Evolutionary conservation across 2,329 filamentous ascomycete species (phyloP), one percentile per base, ranked within the genome.

Genomic region (Talaromyces sp.): DNA sequence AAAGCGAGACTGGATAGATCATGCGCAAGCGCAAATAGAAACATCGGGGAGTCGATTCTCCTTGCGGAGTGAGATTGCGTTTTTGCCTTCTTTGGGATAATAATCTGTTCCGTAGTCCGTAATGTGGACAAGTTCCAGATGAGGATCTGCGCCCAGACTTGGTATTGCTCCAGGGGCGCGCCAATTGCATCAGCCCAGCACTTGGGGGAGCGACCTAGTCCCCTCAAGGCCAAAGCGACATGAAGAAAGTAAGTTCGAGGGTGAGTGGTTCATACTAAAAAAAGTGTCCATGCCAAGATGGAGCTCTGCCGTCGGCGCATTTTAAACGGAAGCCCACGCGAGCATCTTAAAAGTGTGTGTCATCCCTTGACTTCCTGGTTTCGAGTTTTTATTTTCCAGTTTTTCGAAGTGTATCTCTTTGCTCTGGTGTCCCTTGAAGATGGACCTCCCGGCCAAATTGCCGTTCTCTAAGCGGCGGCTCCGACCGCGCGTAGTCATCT

Each of bases 391-490:
- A 4, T 4, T 4, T 5, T 27, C 9, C 5, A 27, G n/a, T n/a
- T n/a, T n/a, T n/a, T n/a, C n/a, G n/a, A n/a, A n/a, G n/a, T n/a
- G n/a, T n/a, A n/a, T n/a, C n/a, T n/a, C n/a, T n/a, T n/a, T n/a
- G n/a, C n/a, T n/a, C n/a, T n/a, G n/a, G n/a, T n/a, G n/a, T n/a
- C n/a, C n/a, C n/a, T n/a, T 27, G 24, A 45, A 36, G 14, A 64
- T 64, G 62, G 61, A 58, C 46, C 33, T 64, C 20, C 70, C 71
- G 17, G 54, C 59, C 36, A 80, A 79, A 62, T 70, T 82, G 58
- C 79, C 79, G 39, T 82, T 82, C 69, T 80, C 79, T 17, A 82
- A 80, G 69, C 79, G 78, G 65, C 74, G 74, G 30, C 70, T 82
- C 41, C 72, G 74, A 43, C 75, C 77, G 62, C 77, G 75, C 54